Percentiles rank a stretch among this genome's conserved stretches.
Evolutionary conservation across 2,329 filamentous ascomycete species (phyloP).

Genomic region (Hypoxylon sp.): DNA sequence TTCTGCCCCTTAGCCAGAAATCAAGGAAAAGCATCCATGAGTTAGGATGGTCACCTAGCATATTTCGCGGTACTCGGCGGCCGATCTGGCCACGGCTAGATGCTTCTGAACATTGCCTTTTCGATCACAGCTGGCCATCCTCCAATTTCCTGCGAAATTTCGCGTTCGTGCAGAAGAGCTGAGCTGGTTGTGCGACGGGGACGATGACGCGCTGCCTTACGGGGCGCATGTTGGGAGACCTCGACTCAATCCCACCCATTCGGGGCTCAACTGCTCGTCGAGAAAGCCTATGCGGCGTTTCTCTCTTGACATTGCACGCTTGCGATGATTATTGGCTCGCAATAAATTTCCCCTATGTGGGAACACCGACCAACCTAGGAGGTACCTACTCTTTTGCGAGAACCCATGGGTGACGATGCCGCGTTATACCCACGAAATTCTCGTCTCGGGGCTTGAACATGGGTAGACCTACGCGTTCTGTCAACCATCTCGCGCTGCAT

Average conservation of each 20-base stretch:
- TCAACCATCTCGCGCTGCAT: constrained; percentile 15
- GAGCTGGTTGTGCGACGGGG: constrained; percentile 31
- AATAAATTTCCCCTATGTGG: background rate
- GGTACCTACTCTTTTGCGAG: background rate
- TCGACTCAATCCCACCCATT: constrained; percentile 18
- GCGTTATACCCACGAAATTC: background rate
- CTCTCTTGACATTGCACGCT: background rate
- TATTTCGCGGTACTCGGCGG: constrained; percentile 38
- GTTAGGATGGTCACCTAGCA: constrained; percentile 33
- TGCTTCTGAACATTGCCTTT: constrained; percentile 36
- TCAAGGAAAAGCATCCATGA: constrained; percentile 25
- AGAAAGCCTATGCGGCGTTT: background rate
- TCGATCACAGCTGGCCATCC: constrained; percentile 38
- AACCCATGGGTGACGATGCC: background rate
- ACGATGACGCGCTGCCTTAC: constrained; percentile 31
- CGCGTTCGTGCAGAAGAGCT: constrained; percentile 33
- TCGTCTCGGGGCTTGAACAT: background rate
- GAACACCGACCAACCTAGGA: no score
- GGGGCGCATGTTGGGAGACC: constrained; percentile 25
- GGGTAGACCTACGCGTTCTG: constrained; percentile 11
- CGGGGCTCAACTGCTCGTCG: constrained; percentile 4
- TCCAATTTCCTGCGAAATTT: constrained; percentile 39
- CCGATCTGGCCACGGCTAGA: constrained; percentile 40
- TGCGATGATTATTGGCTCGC: background rate
- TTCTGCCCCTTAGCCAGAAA: constrained; percentile 11